phyloP scores from a whole-genome alignment of 208 protist species.

The Leishmania martiniquensis region DNA sequence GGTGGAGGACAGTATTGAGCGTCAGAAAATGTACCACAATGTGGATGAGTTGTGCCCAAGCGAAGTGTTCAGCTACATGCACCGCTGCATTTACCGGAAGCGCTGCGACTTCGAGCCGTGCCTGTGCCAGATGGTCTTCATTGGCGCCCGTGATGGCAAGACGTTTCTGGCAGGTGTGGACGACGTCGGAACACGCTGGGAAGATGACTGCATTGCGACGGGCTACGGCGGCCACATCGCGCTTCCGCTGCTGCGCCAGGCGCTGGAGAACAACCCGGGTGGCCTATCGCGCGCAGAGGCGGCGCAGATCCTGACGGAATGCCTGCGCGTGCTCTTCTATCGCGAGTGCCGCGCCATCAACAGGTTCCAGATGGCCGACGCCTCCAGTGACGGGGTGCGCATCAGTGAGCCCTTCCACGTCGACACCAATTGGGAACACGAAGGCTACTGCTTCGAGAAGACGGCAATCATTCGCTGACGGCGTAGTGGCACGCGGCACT shows the following conservation, averaged over 20 bases:
- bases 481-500: neutral
- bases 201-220: constrained; percentile 93
- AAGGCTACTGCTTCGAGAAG: constrained; percentile 87
- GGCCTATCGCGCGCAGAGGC: constrained; percentile 91
- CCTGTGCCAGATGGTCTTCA: constrained; percentile 96
- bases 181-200: constrained; percentile 94
- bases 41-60: constrained; percentile 72
- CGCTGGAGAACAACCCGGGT: constrained; percentile 70
- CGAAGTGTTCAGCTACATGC: constrained; percentile 95
- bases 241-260: constrained; percentile 94
- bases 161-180: constrained; percentile 95
- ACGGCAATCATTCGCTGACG: constrained; percentile 86
- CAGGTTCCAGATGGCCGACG: constrained; percentile 93
- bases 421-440: constrained; percentile 94
- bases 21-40: constrained; percentile 78
- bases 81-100: constrained; percentile 94
- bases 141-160: constrained; percentile 86
- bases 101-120: constrained; percentile 96
- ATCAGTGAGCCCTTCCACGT: constrained; percentile 93
- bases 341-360: constrained; percentile 97
- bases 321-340: constrained; percentile 96
- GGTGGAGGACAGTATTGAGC: constrained; percentile 82
- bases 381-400: constrained; percentile 61
- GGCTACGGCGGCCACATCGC: constrained; percentile 97
- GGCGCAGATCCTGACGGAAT: constrained; percentile 85